Evolutionary conservation across 2,329 filamentous ascomycete species (phyloP), one percentile per base, ranked within the genome.

Genomic region (Teratosphaeria nubilosa): DNA sequence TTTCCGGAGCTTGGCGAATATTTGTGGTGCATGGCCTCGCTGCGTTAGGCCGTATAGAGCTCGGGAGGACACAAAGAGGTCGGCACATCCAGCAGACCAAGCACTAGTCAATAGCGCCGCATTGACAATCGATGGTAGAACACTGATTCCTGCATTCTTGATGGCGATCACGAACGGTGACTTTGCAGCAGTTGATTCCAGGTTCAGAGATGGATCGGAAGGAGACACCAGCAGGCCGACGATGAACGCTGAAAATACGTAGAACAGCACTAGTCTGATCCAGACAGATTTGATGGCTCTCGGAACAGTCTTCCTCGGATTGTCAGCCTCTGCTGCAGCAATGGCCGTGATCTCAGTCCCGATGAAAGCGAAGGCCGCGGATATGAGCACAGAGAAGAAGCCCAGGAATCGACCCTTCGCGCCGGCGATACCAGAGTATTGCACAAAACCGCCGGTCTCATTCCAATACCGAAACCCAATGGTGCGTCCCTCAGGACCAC

Each of bases 161-260:
- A 90, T 86, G 34, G 87, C 88, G 11, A 88, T 85, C 57, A 91
- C 88, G 68, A 91, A 91, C 5, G 88, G 88, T 3, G 84, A 87
- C 56, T 79, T 74, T 56, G 73, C 72, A 20, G 61, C 62, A 5
- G 67, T 64, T 51, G 71, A 75, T 70, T 76, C 82, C 50, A 30
- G 13, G n/a, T 51, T 51, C 6, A 86, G 75, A 16, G 75, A 66
- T 0, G 69, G 66, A 20, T 55, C 48, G 16, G 24, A 53, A 5
- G 58, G 53, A 41, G 34, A 41, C 30, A 60, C 58, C 13, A 58
- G 41, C 48, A 63, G 50, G 32, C 58, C 58, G 20, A 60, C 50
- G 52, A 60, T 41, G 45, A 60, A 55, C n/a, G 56, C 37, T 1
- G 41, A 45, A 10, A 58, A 6, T 2, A 60, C 31, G 53, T 60